These are phyloP conservation scores for Amborella trichopoda DNA, from an alignment of 164 flowering plant species.

Conservation along the genomic window DNA sequence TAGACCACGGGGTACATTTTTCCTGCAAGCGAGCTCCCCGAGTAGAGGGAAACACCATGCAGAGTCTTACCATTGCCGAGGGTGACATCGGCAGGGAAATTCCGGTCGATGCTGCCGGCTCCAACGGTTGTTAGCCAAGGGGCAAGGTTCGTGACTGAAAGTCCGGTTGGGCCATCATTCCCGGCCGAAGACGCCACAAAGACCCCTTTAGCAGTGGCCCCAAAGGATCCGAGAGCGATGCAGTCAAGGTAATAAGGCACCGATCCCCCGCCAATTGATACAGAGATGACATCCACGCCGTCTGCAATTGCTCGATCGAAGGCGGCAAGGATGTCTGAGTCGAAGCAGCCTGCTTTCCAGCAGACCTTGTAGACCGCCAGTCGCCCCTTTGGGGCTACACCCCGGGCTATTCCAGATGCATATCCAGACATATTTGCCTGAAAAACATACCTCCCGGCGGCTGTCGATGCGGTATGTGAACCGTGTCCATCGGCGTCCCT, in stretches of 20 bases:
- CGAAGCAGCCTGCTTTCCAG: conserved; percentile 87
- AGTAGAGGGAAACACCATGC: conserved; percentile 58
- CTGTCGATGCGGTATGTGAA: conserved; percentile 93
- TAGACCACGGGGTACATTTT: conserved; percentile 54
- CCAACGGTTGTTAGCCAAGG: conserved; percentile 83
- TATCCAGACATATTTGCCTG: conserved; percentile 71
- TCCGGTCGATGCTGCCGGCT: conserved; percentile 76
- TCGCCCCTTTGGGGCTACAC: conserved; percentile 88
- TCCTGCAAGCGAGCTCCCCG: conserved; percentile 40
- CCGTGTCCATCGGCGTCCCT: conserved; percentile 97
- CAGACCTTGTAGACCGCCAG: conserved; percentile 86
- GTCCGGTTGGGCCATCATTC: conserved; percentile 58
- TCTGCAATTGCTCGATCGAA: conserved; percentile 79
- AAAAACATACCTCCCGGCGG: conserved; percentile 69
- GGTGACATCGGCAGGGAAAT: conserved; percentile 49
- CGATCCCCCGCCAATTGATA: conserved; percentile 79
- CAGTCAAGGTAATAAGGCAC: conserved; percentile 76
- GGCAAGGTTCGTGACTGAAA: conserved; percentile 71
- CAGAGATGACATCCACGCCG: conserved; percentile 85
- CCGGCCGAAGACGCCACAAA: conserved; percentile 77
- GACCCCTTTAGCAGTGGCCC: conserved; percentile 46
- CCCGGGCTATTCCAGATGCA: conserved; percentile 85
- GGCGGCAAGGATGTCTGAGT: conserved; percentile 83
- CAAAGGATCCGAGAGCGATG: conserved; percentile 69
- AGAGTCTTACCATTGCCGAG: conserved; percentile 54